Conservation (phyloP, 179 eudicot genomes). For the Nepenthes alata region DNA sequence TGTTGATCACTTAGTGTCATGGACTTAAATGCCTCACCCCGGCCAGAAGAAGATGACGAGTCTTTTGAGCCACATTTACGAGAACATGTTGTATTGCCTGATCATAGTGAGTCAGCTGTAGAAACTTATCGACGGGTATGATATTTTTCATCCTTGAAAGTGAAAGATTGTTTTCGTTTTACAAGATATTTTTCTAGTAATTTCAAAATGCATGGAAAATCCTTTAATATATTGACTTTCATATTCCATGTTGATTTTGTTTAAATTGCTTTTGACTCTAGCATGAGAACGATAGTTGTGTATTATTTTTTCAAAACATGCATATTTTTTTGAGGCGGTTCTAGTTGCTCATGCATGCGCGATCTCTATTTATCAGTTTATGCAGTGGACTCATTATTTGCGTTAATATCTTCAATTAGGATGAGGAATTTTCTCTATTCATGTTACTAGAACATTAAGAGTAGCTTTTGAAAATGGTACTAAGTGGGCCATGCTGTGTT, state of each 20-base stretch:
- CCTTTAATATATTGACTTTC: neutral
- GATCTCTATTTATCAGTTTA: too few species aligned
- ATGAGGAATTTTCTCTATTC: too few species aligned
- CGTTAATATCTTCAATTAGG: too few species aligned
- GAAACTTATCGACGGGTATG: constrained; percentile 66
- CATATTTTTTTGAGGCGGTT: too few species aligned
- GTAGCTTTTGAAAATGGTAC: too few species aligned
- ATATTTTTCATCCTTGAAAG: neutral
- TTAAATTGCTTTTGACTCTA: neutral
- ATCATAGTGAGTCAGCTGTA: constrained; percentile 47
- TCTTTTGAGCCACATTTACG: constrained; percentile 31
- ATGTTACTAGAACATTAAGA: too few species aligned
- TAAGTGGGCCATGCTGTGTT: too few species aligned
- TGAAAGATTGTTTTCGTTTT: neutral
- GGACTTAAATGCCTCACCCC: constrained; percentile 52
- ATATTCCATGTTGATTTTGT: neutral
- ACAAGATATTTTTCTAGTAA: neutral
- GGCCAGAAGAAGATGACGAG: constrained; percentile 74
- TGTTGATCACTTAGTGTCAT: constrained; percentile 13
- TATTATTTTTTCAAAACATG: too few species aligned
- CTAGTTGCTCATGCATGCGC: too few species aligned
- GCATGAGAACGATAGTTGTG: too few species aligned
- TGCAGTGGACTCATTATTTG: too few species aligned
- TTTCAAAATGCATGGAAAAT: neutral
- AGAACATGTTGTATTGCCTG: constrained; percentile 39